Evolutionary conservation across 2,329 filamentous ascomycete genomes (phyloP).

Genomic region (Talaromyces marneffei): DNA sequence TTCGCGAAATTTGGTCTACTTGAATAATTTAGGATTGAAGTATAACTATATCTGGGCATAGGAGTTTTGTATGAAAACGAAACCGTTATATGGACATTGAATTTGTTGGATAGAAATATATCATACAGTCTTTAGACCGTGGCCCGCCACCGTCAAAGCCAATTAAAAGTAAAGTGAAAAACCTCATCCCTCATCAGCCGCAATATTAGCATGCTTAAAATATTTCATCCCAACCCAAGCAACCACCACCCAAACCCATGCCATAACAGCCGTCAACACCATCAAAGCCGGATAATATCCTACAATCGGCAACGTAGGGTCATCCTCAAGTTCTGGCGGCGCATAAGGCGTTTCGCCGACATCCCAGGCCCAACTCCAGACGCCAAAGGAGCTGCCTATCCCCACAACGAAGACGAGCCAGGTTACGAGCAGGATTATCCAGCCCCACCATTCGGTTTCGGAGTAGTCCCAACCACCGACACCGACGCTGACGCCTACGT

Average conservation of each 20-base stretch:
- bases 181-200: slow-evolving; percentile 46
- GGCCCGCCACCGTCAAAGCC: neutral
- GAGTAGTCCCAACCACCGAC: slow-evolving; percentile 77
- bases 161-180: neutral
- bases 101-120: neutral
- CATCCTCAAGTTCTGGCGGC: slow-evolving; percentile 89
- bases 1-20: neutral
- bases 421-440: slow-evolving; percentile 82
- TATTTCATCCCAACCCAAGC: slow-evolving; percentile 99
- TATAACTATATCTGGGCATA: neutral
- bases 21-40: neutral
- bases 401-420: slow-evolving; percentile 96
- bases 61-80: neutral
- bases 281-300: slow-evolving; percentile 95
- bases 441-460: slow-evolving; percentile 97
- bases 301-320: slow-evolving; percentile 87
- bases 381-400: slow-evolving; percentile 89
- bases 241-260: slow-evolving; percentile 96
- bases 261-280: slow-evolving; percentile 90
- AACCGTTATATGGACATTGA: neutral
- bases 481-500: slow-evolving; percentile 28
- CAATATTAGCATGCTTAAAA: slow-evolving; percentile 94
- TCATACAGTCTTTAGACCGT: neutral
- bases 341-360: slow-evolving; percentile 94
- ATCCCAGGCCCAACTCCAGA: slow-evolving; percentile 99